Evolutionary conservation across 106 monocot genomes (phyloP), one percentile per base, ranked within the genome.

Genomic region (Allium cepa): DNA sequence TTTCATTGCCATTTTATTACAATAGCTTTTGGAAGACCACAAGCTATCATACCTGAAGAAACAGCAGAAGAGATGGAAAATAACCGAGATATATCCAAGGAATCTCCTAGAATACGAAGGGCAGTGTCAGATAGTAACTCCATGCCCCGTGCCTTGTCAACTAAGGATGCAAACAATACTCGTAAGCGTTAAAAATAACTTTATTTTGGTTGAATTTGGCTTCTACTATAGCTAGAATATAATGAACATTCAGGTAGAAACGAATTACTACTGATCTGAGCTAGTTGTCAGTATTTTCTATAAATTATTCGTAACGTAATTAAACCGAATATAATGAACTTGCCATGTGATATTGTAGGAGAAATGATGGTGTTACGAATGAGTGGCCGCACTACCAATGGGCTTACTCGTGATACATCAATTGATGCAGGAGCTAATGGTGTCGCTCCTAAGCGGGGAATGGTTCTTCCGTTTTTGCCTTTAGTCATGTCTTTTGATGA

Each of bases 401-500:
- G 69, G 26, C 66, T 74, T 73, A 46, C 47, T 68, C 67, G 63
- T n/a, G 67, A 71, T 26, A 69, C 36, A 46, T 88, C 80, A 1
- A 71, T 64, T 26, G 77, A 75, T 69, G 71, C 46, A 12, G 68
- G 48, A 26, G 76, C 74, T 16, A 72, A 62, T 18, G 82, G 62
- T 1, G 69, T 76, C 45, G 59, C 78, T 56, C 65, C 76, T 9
- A 87, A 74, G 67, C 80, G 78, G 80, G 97, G 97, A 70, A 90
- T 97, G 97, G 84, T 83, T 74, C 89, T 97, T 87, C 97, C 97
- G 8, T 97, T 97, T 69, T 77, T 36, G 50, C 89, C 97, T 53
- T 82, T 97, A 4, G 26, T 84, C 66, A 97, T 97, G 92, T 89
- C 97, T 13, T 97, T 97, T 50, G 79, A 92, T 53, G 86, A 92